Base-by-base conservation (phyloP, 2,329 filamentous ascomycete species). In the Neofusicoccum parvum region DNA sequence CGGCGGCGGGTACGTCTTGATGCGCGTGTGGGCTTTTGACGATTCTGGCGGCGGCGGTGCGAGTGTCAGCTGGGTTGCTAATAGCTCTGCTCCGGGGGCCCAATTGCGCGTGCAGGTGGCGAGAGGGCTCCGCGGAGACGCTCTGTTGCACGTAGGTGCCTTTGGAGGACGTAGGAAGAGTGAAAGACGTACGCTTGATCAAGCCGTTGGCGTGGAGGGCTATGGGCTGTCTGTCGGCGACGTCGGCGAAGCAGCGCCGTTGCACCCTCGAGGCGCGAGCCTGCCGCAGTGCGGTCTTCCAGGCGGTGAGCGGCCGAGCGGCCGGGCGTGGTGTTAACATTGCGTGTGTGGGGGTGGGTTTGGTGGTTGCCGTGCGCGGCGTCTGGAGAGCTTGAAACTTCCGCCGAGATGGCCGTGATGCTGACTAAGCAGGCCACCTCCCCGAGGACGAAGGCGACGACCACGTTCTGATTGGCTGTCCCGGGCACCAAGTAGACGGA, bases 301-400 rank as follows among this genome's bases (percentile, higher is more conserved):
- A 87, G 79, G 87, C 89, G 83, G 87, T 86, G 74, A 91, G 79
- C 68, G 90, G 90, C 86, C 90, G 88, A 79, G 83, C 75, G 53
- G 83, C 79, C 65, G 86, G 80, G 73, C 84, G 73, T 67, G 85
- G 79, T 69, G 86, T 82, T 70, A 86, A 83, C 84, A 92, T 92
- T 72, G 70, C 34, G 41, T 45, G 45, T 14, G 34, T 37, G 17
- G 37, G 20, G 41, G 51, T 34, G 41, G 50, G 43, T 20, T 56
- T 27, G 12, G 50, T 45, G 10, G 56, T 48, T 10, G 41, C 14
- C 15, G 56, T 20, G 11, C 12, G 37, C 37, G 15, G 37, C 17
- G 48, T 36, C 17, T 48, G 11, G n/a, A 14, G 50, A 64, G 27
- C 49, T 48, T 32, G 50, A 64, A 56, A 54, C 62, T 64, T 64